Evolutionary conservation across 306 rosid genomes (phyloP).

Genomic region (Medicago arabica): DNA sequence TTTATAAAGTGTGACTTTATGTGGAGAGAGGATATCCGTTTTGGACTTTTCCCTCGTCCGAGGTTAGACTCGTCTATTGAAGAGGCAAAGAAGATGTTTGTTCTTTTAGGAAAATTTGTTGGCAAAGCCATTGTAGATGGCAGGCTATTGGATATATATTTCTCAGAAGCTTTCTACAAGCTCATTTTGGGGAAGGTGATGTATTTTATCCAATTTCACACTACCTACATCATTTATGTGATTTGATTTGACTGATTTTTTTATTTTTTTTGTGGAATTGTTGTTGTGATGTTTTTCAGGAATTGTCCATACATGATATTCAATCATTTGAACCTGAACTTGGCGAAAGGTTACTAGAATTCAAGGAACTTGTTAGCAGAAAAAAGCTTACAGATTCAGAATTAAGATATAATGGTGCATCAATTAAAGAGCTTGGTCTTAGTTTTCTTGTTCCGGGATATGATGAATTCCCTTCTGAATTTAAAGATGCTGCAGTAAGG

Average conservation of each 20-base stretch:
- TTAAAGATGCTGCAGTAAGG: slow-evolving; percentile 58
- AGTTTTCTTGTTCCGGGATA: slow-evolving; percentile 90
- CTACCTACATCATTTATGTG: background rate
- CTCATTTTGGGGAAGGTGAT: slow-evolving; percentile 84
- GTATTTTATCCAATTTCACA: slow-evolving; percentile 13
- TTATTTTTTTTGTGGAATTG: background rate
- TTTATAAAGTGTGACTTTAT: background rate
- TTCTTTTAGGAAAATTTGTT: slow-evolving; percentile 80
- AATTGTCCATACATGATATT: slow-evolving; percentile 72
- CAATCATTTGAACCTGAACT: slow-evolving; percentile 81
- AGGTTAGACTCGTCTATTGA: background rate
- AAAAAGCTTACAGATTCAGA: slow-evolving; percentile 53
- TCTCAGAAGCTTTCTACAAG: slow-evolving; percentile 86
- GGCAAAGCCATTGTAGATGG: slow-evolving; percentile 90
- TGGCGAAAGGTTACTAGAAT: slow-evolving; percentile 74
- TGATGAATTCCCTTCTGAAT: slow-evolving; percentile 62
- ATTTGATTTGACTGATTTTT: slow-evolving; percentile 5
- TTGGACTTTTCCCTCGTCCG: background rate
- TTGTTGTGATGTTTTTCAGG: slow-evolving; percentile 47
- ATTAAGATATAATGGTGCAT: slow-evolving; percentile 44
- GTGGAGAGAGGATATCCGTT: background rate
- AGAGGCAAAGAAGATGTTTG: slow-evolving; percentile 54
- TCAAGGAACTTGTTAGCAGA: slow-evolving; percentile 62
- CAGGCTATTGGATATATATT: slow-evolving; percentile 80
- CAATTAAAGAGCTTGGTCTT: slow-evolving; percentile 82